Base-by-base conservation (phyloP, 2,329 filamentous ascomycete species). In the Arthrocladium fulminans region DNA sequence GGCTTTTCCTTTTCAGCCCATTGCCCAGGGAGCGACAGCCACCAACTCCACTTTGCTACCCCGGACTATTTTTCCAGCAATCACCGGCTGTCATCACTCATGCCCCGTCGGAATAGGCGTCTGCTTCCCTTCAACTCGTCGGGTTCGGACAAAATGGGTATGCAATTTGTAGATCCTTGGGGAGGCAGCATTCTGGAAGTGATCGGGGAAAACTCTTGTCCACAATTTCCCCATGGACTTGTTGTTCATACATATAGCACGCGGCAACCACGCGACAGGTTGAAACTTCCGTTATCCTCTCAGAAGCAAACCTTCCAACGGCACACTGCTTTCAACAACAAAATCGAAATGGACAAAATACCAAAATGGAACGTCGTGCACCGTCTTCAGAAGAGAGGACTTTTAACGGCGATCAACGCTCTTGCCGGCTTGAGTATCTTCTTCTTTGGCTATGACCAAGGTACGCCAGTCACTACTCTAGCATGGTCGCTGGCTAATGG, bases 361-460 rank as follows among this genome's bases (percentile, higher is more conserved):
- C 57, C 63, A 1, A 60, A 58, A 48, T 68, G 63, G 65, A 75
- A 73, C 63, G 67, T 79, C 9, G 73, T 74, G 48, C 70, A 78
- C 60, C 68, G 67, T 53, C 63, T 77, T 3, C 68, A 80, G 65
- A 81, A 81, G 66, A 63, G 68, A 15, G 62, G 65, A 35, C 70
- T 83, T 51, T 72, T 82, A 48, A 70, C 80, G 49, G 74, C 75
- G 30, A 76, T 84, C 63, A 83, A 83, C 61, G 73, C 72, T 41
- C 67, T 84, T 12, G 80, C 81, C 1, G 80, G 72, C 1, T 62
- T 84, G 12, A 82, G 79, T 12, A 84, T 83, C 53, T 80, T 84
- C 63, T 83, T 84, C 69, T 83, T 83, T 56, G 81, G 70, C 44
- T 71, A 81, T 74, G 79, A 72, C 43, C 68, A 72, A 51, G 39